Conservation (phyloP, 805 yeast genomes). For the Spencermartinsiella europaea region DNA sequence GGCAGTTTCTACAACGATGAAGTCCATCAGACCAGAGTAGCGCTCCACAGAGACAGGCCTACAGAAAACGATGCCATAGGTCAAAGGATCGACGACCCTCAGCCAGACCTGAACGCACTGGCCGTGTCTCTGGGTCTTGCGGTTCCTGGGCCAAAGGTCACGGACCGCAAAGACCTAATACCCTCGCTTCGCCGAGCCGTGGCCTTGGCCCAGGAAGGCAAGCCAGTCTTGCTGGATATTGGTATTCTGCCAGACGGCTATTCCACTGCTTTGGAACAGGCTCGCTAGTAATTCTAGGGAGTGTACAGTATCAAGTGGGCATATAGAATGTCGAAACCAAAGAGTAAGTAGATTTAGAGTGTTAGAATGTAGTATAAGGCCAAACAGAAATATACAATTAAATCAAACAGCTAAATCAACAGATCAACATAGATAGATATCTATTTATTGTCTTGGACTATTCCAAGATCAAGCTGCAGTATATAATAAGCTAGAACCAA, state of each 20-base stretch:
- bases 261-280: slow-evolving; percentile 4
- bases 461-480: no score
- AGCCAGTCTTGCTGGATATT: slow-evolving; percentile 2
- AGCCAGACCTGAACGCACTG: slow-evolving; percentile 2
- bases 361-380: neutral
- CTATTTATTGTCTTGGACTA: no score
- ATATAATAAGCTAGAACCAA: no score
- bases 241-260: slow-evolving; percentile 4
- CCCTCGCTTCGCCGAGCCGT: slow-evolving; percentile 5
- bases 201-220: slow-evolving; percentile 3
- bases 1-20: slow-evolving; percentile 4
- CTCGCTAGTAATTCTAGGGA: no score
- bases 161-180: slow-evolving; percentile 3
- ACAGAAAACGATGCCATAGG: slow-evolving; percentile 2
- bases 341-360: neutral
- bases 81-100: slow-evolving; percentile 3
- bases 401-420: no score
- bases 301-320: no score
- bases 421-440: no score
- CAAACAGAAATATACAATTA: neutral
- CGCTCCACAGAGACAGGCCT: slow-evolving; percentile 1
- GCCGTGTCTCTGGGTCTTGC: slow-evolving; percentile 2
- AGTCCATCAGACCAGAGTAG: slow-evolving; percentile 4
- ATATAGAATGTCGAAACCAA: no score
- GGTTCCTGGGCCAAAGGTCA: slow-evolving; percentile 4